These are phyloP conservation scores for Wickerhamiella dianesei DNA, from an alignment of 805 yeast genomes.

Conservation along the genomic window DNA sequence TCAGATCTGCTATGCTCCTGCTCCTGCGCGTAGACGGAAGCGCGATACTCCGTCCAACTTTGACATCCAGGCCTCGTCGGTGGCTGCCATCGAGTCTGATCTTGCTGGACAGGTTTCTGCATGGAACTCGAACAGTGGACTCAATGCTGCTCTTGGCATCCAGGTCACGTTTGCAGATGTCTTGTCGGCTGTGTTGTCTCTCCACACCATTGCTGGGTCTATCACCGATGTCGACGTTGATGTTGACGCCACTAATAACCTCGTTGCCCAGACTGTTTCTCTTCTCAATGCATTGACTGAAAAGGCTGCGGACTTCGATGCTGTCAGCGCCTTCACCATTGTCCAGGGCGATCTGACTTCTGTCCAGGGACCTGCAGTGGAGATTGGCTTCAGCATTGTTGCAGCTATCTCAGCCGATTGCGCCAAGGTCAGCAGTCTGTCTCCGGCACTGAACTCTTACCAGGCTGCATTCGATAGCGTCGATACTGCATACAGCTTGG, in stretches of 20 bases:
- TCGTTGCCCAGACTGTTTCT: conserved; percentile 6
- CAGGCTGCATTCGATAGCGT: conserved; percentile 3
- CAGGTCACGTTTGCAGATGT: conserved; percentile 8
- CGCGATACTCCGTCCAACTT: conserved; percentile 8
- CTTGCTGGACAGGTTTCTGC: neutral
- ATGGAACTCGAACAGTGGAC: neutral
- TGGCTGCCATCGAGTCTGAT: neutral
- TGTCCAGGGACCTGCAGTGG: conserved; percentile 14
- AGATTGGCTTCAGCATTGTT: conserved; percentile 10
- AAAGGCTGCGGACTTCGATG: conserved; percentile 15
- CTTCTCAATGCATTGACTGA: conserved; percentile 13
- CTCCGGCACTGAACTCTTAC: conserved; percentile 2
- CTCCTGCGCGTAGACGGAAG: neutral
- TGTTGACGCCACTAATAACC: conserved; percentile 7
- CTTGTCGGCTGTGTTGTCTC: conserved; percentile 8
- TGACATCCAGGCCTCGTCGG: conserved; percentile 6
- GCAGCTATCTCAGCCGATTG: conserved; percentile 7
- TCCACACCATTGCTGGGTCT: conserved; percentile 5
- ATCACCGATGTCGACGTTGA: conserved; percentile 7
- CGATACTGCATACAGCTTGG: conserved; percentile 4
- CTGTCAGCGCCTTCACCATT: conserved; percentile 16
- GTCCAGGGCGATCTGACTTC: conserved; percentile 16
- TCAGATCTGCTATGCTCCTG: neutral
- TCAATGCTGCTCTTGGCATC: neutral
- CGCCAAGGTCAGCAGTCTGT: conserved; percentile 3